Evolutionary conservation across 2,329 filamentous ascomycete species (phyloP).

Genomic region (Macrophomina tecta): DNA sequence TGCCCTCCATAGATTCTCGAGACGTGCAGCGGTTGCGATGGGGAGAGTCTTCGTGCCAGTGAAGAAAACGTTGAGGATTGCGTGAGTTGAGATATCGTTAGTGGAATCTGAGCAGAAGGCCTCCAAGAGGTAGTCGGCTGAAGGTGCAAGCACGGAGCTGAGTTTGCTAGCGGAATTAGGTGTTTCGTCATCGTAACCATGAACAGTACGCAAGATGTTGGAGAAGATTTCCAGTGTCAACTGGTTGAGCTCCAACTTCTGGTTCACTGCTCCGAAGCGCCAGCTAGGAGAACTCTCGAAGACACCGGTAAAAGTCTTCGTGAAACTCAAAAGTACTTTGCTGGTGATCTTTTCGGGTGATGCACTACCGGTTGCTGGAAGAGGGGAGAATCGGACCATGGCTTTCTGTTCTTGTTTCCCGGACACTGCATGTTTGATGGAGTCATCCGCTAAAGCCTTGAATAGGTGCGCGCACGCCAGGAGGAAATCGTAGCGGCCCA

Average conservation of each 20-base stretch:
- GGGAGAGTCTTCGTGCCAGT: conserved; percentile 50
- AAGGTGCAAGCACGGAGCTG: conserved; percentile 69
- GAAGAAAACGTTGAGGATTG: conserved; percentile 74
- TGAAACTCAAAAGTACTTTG: conserved; percentile 73
- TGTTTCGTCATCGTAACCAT: conserved; percentile 71
- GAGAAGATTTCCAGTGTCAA: conserved; percentile 73
- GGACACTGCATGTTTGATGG: conserved; percentile 71
- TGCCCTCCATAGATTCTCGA: conserved; percentile 54
- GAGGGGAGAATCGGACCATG: conserved; percentile 54
- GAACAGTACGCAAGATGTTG: conserved; percentile 73
- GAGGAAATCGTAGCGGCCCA: conserved; percentile 78
- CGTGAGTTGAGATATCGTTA: conserved; percentile 76
- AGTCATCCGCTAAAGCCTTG: conserved; percentile 75
- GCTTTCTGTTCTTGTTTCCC: conserved; percentile 65
- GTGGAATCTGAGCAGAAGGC: conserved; percentile 75
- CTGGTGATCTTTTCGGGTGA: conserved; percentile 80
- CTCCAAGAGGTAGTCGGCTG: conserved; percentile 77
- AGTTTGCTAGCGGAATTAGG: conserved; percentile 55
- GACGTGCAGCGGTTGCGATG: conserved; percentile 53
- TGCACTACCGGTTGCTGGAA: conserved; percentile 65
- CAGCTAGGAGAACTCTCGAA: conserved; percentile 86
- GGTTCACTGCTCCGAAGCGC: conserved; percentile 74
- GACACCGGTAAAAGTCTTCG: conserved; percentile 77
- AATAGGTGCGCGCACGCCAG: conserved; percentile 76
- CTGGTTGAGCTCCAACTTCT: conserved; percentile 72